These are phyloP conservation scores for Stenocarpella maydis DNA, from an alignment of 2,329 filamentous ascomycete species.

Conservation along the genomic window DNA sequence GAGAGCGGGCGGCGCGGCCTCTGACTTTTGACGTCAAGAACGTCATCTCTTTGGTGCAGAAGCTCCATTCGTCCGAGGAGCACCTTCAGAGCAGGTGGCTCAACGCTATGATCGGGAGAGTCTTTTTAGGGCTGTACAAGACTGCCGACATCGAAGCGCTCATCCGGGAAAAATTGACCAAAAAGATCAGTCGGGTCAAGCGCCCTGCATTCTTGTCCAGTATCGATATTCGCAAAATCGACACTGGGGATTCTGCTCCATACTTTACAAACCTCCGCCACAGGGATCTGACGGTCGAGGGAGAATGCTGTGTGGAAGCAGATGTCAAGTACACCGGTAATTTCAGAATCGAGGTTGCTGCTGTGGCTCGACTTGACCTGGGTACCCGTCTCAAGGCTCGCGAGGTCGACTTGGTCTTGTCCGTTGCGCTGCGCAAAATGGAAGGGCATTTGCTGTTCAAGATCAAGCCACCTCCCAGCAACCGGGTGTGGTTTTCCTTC, in stretches of 20 bases:
- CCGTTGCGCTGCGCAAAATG: slow-evolving; percentile 83
- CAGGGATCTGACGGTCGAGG: slow-evolving; percentile 89
- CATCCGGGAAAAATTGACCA: slow-evolving; percentile 86
- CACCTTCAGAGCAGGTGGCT: slow-evolving; percentile 91
- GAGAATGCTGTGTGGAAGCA: slow-evolving; percentile 85
- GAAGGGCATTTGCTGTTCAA: slow-evolving; percentile 86
- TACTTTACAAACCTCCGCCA: slow-evolving; percentile 89
- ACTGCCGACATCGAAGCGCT: slow-evolving; percentile 82
- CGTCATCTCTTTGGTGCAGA: slow-evolving; percentile 89
- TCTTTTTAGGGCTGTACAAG: slow-evolving; percentile 89
- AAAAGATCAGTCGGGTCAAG: slow-evolving; percentile 94
- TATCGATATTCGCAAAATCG: slow-evolving; percentile 82
- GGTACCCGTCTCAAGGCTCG: slow-evolving; percentile 87
- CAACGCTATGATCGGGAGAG: slow-evolving; percentile 86
- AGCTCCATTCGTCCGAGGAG: slow-evolving; percentile 89
- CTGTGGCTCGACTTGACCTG: slow-evolving; percentile 91
- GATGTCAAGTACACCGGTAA: slow-evolving; percentile 91
- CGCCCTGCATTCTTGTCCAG: slow-evolving; percentile 89
- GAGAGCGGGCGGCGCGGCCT: slow-evolving; percentile 69
- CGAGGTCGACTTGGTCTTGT: slow-evolving; percentile 88
- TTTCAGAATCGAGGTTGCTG: slow-evolving; percentile 87
- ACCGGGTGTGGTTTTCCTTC: slow-evolving; percentile 95
- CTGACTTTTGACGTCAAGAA: slow-evolving; percentile 83
- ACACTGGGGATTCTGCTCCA: slow-evolving; percentile 86
- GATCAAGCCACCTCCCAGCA: slow-evolving; percentile 94